Conservation (phyloP, 2,329 filamentous ascomycete genomes). For the Furcasterigmium furcatum region DNA sequence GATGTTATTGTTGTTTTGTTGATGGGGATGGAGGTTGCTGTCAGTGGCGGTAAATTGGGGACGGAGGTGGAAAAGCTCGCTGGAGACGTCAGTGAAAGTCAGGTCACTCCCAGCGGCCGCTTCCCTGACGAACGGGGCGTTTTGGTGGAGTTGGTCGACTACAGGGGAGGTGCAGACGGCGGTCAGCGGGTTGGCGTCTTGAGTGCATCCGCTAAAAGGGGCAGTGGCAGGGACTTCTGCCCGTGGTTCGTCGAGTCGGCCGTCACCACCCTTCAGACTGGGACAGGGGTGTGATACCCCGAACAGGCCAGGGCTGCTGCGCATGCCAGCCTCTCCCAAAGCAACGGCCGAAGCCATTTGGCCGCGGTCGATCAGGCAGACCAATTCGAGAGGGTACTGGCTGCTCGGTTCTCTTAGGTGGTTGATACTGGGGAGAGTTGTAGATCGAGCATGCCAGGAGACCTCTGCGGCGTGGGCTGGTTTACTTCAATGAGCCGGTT, state of each 20-base stretch:
- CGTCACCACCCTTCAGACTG: background rate
- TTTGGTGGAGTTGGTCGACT: background rate
- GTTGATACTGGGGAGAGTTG: too few species aligned
- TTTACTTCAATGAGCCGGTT: too few species aligned
- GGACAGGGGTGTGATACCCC: background rate
- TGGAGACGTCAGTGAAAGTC: slow-evolving; percentile 35
- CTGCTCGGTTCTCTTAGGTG: too few species aligned
- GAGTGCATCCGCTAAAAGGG: background rate
- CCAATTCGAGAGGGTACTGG: too few species aligned
- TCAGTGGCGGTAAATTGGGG: slow-evolving; percentile 9
- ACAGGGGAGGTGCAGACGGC: background rate
- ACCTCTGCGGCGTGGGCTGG: too few species aligned
- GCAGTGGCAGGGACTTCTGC: background rate
- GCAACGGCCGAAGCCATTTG: background rate
- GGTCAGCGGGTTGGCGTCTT: slow-evolving; percentile 1
- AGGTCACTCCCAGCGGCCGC: background rate
- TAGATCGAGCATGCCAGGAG: too few species aligned
- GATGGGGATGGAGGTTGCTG: slow-evolving; percentile 3
- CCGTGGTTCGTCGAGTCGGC: background rate
- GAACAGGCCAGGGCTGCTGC: background rate
- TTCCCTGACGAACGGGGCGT: background rate
- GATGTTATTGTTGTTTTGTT: slow-evolving; percentile 14
- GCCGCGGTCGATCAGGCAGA: too few species aligned
- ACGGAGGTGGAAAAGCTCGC: slow-evolving; percentile 33
- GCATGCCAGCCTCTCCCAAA: background rate